Evolutionary conservation across 2,329 filamentous ascomycete genomes (phyloP).

Genomic region (Claviceps sp.): DNA sequence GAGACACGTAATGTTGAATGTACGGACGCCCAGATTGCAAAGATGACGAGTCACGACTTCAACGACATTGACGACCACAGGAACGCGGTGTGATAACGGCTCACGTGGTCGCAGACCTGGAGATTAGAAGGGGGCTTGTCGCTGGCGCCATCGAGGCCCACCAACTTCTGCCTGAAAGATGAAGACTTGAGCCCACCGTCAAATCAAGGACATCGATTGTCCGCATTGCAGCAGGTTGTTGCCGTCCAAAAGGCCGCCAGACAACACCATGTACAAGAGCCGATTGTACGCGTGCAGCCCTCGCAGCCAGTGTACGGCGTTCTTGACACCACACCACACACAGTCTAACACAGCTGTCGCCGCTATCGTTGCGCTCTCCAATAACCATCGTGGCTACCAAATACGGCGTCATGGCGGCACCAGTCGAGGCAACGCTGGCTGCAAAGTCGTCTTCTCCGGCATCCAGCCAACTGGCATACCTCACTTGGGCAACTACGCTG

Average conservation of each 20-base stretch:
- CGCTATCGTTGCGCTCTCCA: neutral
- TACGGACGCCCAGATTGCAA: no score
- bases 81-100: no score
- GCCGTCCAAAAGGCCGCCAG: neutral
- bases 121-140: no score
- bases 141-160: no score
- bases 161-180: no score
- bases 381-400: neutral
- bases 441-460: slow-evolving; percentile 69
- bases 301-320: neutral
- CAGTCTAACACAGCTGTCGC: neutral
- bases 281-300: neutral
- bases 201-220: no score
- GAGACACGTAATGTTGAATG: no score
- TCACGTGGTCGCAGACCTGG: no score
- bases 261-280: neutral
- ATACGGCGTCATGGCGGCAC: neutral
- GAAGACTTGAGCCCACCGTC: no score
- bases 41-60: no score
- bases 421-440: neutral
- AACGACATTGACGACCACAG: no score
- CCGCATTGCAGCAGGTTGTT: neutral
- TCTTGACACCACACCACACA: neutral
- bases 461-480: slow-evolving; percentile 94
- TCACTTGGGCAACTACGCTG: slow-evolving; percentile 90